Evolutionary conservation across 2,329 filamentous ascomycete species (phyloP), one percentile per base, ranked within the genome.

Genomic region (Pyrenochaeta sp.): DNA sequence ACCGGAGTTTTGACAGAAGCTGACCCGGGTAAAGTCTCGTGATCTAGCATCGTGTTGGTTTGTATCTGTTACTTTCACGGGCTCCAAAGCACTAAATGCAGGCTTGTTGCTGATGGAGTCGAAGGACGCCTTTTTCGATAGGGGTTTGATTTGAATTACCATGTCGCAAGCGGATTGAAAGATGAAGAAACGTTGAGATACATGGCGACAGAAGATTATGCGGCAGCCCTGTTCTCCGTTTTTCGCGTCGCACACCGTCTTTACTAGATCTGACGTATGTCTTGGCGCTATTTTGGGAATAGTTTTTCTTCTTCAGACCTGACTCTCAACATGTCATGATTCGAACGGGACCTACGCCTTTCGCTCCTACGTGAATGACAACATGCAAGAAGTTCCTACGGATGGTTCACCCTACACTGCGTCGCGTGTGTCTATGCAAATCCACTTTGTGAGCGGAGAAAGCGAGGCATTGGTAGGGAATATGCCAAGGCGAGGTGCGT

Each of bases 111-210:
- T 36, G 7, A 19, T 37, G 7, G 46, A 54, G n/a, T 39, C 15
- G 5, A 19, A 39, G 28, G 40, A 42, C 4, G 15, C 25, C 36
- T 50, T 49, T 8, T 39, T 32, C 1, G 44, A 56, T 28, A 56
- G 13, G 22, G 49, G 32, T 6, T 36, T 45, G 40, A 56, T 34
- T 28, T 53, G 49, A 3, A 56, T 40, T 28, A 39, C 30, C 53
- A 55, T 56, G 1, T 43, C 30, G 39, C 9, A 22, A n/a, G 39
- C 15, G 9, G 5, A 5, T n/a, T 30, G 28, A 22, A 19, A 22
- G 39, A 42, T 3, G 12, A 22, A 42, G n/a, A 42, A 9, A 22
- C 39, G 19, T 22, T 19, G 22, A 4, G 7, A 19, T 42, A 9
- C 39, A 42, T 42, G 39, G n/a, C 22, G n/a, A 42, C 9, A 19